Evolutionary conservation across 2,329 filamentous ascomycete genomes (phyloP), one percentile per base, ranked within the genome.

Genomic region (Lizonia empirigonia): DNA sequence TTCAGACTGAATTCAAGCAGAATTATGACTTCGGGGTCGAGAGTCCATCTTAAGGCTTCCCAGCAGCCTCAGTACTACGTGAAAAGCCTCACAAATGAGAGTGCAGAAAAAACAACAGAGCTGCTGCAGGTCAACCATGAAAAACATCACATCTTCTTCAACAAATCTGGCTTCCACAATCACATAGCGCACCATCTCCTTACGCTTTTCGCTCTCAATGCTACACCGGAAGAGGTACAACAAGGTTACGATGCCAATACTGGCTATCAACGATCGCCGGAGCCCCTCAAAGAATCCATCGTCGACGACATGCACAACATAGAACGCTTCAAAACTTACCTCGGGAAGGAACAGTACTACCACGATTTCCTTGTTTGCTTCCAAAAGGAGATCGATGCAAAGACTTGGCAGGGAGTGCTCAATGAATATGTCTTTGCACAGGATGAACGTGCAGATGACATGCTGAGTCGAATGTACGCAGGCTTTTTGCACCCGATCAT

Each of bases 161-260:
- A 94, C 55, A 53, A 80, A 0, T 66, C 72, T 1, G 87, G 88
- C 0, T 95, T 88, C 56, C 92, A 97, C 69, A 79, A 96, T 69
- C 91, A 96, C 65, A 90, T 94, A 53, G 81, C 80, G 3, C 91
- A 96, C 62, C 86, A 91, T 27, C 74, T 95, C 5, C 81, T 96
- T 9, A 85, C 86, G 13, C 77, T 94, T 23, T 96, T 87, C 69
- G 88, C 88, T 26, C 84, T 94, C 1, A 87, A 87, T 1, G 90
- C 89, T 7, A 74, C 80, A 0, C 70, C 85, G 0, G 68, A 78
- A 0, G 70, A 82, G 15, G 78, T 97, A 3, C 79, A 86, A 60
- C 74, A 74, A 9, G 85, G 81, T 13, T 96, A 89, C 68, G 77
- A 85, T 34, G 69, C 74, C 35, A 91, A 93, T 70, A 75, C 74